Evolutionary conservation across 2,329 filamentous ascomycete species (phyloP).

Genomic region (Dactylellina haptotyla): DNA sequence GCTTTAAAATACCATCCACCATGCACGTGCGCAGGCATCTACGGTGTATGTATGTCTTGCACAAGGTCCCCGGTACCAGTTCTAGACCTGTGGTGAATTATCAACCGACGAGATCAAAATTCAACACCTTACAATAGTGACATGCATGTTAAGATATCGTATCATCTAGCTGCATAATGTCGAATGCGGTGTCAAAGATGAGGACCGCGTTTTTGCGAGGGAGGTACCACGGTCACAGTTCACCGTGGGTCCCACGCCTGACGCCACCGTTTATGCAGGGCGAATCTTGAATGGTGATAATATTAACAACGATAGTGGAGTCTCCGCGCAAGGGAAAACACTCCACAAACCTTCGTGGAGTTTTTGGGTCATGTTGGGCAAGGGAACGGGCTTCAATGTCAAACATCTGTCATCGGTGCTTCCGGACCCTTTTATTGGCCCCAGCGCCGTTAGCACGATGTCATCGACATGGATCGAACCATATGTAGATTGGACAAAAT

Average conservation of each 20-base stretch:
- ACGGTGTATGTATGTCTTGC: background rate
- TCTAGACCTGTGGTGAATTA: background rate
- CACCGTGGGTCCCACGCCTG: background rate
- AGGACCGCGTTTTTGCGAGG: background rate
- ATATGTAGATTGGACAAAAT: background rate
- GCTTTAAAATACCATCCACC: background rate
- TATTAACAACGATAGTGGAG: conserved; percentile 22
- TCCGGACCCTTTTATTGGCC: conserved; percentile 26
- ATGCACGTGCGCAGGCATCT: conserved; percentile 4
- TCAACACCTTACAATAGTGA: no score
- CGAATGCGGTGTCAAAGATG: conserved; percentile 25
- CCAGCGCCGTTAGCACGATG: background rate
- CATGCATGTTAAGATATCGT: conserved; percentile 9
- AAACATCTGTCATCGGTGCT: conserved; percentile 26
- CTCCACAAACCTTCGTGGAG: conserved; percentile 23
- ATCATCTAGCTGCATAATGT: conserved; percentile 18
- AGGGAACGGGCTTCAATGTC: conserved; percentile 12
- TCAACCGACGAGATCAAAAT: conserved; percentile 8
- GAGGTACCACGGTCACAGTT: background rate
- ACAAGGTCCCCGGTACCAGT: background rate
- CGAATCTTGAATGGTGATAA: no score
- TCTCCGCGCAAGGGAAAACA: conserved; percentile 1
- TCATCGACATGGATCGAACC: conserved; percentile 20
- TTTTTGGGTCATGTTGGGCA: conserved; percentile 2
- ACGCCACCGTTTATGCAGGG: conserved; percentile 30